Evolutionary conservation across 805 yeast species (phyloP).

Genomic region (Cyberlindnera xylosilytica): DNA sequence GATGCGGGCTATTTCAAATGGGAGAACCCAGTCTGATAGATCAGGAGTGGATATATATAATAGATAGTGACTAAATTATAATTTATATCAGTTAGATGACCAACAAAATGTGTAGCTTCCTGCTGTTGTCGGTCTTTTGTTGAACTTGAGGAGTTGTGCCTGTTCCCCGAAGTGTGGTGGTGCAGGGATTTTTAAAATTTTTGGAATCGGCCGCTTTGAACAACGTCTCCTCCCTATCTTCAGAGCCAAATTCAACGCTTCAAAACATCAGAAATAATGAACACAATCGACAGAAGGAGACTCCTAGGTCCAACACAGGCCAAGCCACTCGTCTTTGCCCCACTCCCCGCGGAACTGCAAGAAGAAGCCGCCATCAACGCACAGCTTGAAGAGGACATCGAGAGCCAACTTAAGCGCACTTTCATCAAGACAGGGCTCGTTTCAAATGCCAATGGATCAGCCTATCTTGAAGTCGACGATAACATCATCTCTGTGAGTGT

Average conservation of each 20-base stretch:
- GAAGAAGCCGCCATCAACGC: slow-evolving; percentile 12
- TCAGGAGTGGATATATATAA: no score
- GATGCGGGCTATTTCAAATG: slow-evolving; percentile 34
- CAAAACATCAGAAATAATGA: no score
- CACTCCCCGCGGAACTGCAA: slow-evolving; percentile 18
- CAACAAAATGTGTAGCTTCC: no score
- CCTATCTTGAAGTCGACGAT: slow-evolving; percentile 64
- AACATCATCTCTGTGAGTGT: slow-evolving; percentile 55
- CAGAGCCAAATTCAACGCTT: no score
- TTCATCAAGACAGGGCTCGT: slow-evolving; percentile 64
- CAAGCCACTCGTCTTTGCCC: slow-evolving; percentile 43
- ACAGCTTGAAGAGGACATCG: slow-evolving; percentile 27
- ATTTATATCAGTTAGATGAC: no score
- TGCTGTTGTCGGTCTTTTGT: no score
- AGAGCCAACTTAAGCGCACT: slow-evolving; percentile 32
- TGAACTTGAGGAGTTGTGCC: no score
- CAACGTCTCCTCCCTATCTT: no score
- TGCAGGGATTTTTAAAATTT: no score
- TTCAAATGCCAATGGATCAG: slow-evolving; percentile 76
- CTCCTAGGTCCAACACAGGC: slow-evolving; percentile 79
- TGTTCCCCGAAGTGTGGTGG: no score
- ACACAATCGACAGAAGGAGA: slow-evolving; percentile 67
- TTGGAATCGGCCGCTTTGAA: no score
- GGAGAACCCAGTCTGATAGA: background rate
- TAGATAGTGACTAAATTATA: no score